Percentiles rank a stretch among this genome's conserved stretches.
phyloP scores from a whole-genome alignment of 2,329 filamentous ascomycete species.

The Cordyceps javanica region DNA sequence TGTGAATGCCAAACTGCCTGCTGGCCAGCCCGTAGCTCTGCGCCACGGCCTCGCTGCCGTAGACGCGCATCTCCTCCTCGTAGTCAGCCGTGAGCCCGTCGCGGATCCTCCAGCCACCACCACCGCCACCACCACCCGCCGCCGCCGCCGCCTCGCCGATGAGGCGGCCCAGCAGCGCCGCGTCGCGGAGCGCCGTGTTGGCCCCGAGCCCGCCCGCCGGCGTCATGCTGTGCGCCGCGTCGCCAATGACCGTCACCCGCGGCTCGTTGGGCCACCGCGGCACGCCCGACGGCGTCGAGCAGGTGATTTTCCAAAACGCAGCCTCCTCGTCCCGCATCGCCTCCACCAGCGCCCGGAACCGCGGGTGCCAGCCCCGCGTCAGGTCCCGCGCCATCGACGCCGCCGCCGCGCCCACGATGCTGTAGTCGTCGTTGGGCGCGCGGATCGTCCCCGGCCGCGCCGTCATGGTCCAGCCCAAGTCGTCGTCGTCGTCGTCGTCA shows the following conservation, averaged over 20 bases:
- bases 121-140: no score
- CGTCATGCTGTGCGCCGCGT: slow-evolving; percentile 53
- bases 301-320: slow-evolving; percentile 63
- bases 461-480: slow-evolving; percentile 60
- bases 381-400: slow-evolving; percentile 52
- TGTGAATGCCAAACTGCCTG: slow-evolving; percentile 36
- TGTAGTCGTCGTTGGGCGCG: slow-evolving; percentile 53
- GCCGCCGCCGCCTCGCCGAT: slow-evolving; percentile 46
- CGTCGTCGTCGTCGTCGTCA: slow-evolving; percentile 48
- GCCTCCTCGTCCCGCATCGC: slow-evolving; percentile 50
- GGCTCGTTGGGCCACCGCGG: slow-evolving; percentile 54
- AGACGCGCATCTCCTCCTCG: slow-evolving; percentile 56
- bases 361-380: slow-evolving; percentile 48
- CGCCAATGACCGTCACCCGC: slow-evolving; percentile 52
- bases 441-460: slow-evolving; percentile 51
- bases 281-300: slow-evolving; percentile 52
- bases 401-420: slow-evolving; percentile 49
- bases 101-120: no score
- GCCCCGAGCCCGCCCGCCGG: slow-evolving; percentile 51
- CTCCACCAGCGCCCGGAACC: slow-evolving; percentile 51
- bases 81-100: slow-evolving; percentile 51
- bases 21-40: slow-evolving; percentile 45
- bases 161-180: slow-evolving; percentile 46
- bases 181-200: slow-evolving; percentile 50
- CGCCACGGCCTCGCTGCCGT: slow-evolving; percentile 49